phyloP scores from a whole-genome alignment of 2,329 filamentous ascomycete genomes.

The Paracoccidioides lutzii region DNA sequence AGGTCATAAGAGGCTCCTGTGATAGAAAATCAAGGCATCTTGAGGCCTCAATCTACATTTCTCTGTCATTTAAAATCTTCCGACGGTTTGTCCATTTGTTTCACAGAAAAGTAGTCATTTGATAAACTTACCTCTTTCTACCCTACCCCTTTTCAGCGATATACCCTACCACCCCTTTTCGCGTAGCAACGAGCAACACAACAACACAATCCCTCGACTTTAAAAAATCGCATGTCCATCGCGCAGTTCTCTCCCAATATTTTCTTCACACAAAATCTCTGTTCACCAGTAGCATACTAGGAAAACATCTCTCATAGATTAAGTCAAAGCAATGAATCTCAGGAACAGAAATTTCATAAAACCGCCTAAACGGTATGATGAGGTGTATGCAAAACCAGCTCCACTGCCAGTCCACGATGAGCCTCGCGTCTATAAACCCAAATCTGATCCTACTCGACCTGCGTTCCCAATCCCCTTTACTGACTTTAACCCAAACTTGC shows the following conservation, averaged over 20 bases:
- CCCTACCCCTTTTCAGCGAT: background rate
- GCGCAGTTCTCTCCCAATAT: background rate
- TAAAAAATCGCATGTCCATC: background rate
- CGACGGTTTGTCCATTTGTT: background rate
- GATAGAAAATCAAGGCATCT: background rate
- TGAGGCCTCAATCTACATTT: background rate
- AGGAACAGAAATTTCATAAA: slow-evolving; percentile 22
- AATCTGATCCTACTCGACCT: slow-evolving; percentile 8
- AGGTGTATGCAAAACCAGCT: slow-evolving; percentile 13
- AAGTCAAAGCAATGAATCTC: slow-evolving; percentile 10
- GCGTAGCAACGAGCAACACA: slow-evolving; percentile 1
- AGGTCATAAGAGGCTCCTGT: background rate
- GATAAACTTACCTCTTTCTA: background rate
- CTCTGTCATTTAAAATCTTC: background rate
- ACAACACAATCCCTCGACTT: background rate
- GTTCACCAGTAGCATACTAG: background rate
- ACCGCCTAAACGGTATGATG: slow-evolving; percentile 18
- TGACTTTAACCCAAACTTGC: slow-evolving; percentile 27
- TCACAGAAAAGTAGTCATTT: background rate
- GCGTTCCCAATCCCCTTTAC: slow-evolving; percentile 11
- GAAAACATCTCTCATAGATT: background rate
- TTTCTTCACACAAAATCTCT: too few relatives aligned
- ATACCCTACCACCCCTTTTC: background rate
- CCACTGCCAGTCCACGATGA: slow-evolving; percentile 6
- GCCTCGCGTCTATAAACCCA: slow-evolving; percentile 7